A percentile compares a stretch with the other conserved stretches of the same genome.
Evolutionary conservation across 2,329 filamentous ascomycete genomes (phyloP).

Genomic region (Ophiostoma sp.): DNA sequence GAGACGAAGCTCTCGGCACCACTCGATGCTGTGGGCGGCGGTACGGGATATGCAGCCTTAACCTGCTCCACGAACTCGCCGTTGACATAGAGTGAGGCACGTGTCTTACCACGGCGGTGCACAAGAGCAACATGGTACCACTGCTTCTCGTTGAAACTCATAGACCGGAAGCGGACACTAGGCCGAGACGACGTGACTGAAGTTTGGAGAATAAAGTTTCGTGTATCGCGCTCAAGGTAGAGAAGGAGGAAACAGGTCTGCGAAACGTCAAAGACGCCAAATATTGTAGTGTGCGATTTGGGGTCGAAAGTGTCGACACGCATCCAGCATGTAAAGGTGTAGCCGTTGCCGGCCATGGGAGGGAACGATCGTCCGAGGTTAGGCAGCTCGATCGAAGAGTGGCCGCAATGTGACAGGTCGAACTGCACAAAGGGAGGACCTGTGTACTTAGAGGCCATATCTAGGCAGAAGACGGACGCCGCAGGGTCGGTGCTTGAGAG

Average conservation of each 20-base stretch:
- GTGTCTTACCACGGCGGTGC: conserved; percentile 76
- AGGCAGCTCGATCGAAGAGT: conserved; percentile 84
- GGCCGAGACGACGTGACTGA: conserved; percentile 83
- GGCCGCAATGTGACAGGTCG: conserved; percentile 83
- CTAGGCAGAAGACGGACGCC: conserved; percentile 68
- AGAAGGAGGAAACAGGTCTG: conserved; percentile 93
- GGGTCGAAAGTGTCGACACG: conserved; percentile 84
- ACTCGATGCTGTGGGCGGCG: conserved; percentile 63
- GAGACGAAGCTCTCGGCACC: conserved; percentile 69
- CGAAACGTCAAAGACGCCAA: conserved; percentile 87
- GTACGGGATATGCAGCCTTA: conserved; percentile 82
- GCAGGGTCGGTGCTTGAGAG: conserved; percentile 53
- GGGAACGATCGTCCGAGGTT: conserved; percentile 86
- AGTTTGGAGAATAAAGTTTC: conserved; percentile 93
- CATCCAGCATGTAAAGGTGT: conserved; percentile 88
- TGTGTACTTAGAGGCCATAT: conserved; percentile 71
- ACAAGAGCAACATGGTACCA: conserved; percentile 96
- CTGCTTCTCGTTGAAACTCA: conserved; percentile 68
- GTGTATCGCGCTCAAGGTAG: conserved; percentile 91
- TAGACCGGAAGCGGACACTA: conserved; percentile 89
- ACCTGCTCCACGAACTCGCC: conserved; percentile 93
- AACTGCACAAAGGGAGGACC: conserved; percentile 89
- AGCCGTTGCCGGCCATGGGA: conserved; percentile 74
- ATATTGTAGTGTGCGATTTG: conserved; percentile 86
- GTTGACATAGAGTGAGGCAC: conserved; percentile 85